A percentile compares a stretch with the other conserved stretches of the same genome.
phyloP scores from a whole-genome alignment of 2,329 filamentous ascomycete genomes.

The Calonectria fujianensis region DNA sequence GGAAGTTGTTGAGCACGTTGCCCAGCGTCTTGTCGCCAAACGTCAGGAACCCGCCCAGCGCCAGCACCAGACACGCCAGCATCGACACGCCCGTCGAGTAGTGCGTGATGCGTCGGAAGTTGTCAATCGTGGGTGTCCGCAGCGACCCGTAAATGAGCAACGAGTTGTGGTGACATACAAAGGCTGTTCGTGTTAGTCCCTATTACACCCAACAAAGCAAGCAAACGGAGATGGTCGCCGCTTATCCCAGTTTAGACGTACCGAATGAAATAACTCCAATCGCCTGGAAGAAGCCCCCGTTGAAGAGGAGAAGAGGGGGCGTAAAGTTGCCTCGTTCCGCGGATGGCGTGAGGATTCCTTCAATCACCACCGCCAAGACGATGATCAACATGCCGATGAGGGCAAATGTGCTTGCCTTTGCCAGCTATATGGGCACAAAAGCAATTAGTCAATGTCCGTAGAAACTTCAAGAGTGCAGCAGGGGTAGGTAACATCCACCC shows the following conservation, averaged over 20 bases:
- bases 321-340: constrained; percentile 83
- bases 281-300: constrained; percentile 92
- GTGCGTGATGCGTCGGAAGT: constrained; percentile 94
- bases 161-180: constrained; percentile 92
- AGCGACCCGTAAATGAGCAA: constrained; percentile 98
- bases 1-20: constrained; percentile 99
- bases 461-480: not conserved
- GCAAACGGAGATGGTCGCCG: too few relatives aligned
- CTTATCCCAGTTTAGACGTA: constrained; percentile 63
- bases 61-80: constrained; percentile 92
- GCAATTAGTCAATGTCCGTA: constrained; percentile 39
- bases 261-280: constrained; percentile 99
- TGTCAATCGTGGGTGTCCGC: constrained; percentile 94
- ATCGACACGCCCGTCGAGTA: constrained; percentile 94
- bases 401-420: constrained; percentile 95
- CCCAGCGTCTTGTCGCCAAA: constrained; percentile 95
- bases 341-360: constrained; percentile 84
- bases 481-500: not conserved
- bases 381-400: constrained; percentile 96
- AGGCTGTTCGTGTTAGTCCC: constrained; percentile 62
- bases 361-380: constrained; percentile 88
- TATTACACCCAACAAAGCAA: not conserved
- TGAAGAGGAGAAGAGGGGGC: constrained; percentile 83
- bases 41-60: constrained; percentile 90
- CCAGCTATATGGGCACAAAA: constrained; percentile 75